A percentile compares a stretch with the other conserved stretches of the same genome.
Conservation (phyloP, 2,329 filamentous ascomycete species). For the Microsporum canis region DNA sequence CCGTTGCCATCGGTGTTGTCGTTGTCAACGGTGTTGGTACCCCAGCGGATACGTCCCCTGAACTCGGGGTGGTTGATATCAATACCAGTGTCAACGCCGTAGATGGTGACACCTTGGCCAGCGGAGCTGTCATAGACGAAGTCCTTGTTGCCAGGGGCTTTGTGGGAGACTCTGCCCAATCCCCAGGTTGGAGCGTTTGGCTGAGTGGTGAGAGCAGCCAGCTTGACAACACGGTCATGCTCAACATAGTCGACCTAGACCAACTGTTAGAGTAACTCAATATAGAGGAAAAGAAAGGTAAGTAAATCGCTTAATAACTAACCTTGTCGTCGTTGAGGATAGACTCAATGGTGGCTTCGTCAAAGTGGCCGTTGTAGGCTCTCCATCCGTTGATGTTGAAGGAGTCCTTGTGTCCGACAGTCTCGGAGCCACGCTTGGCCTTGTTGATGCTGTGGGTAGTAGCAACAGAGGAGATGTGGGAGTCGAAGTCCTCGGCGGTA, state of each 20-base stretch:
- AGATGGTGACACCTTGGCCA: conserved; percentile 27
- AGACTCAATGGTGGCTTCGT: conserved; percentile 10
- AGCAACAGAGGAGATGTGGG: conserved; percentile 11
- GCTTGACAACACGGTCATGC: conserved; percentile 9
- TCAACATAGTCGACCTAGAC: conserved; percentile 14
- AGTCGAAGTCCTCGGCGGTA: conserved; percentile 8
- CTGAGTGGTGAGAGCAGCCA: conserved; percentile 10
- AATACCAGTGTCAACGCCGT: conserved; percentile 33
- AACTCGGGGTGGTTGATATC: conserved; percentile 27
- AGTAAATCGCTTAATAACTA: background rate
- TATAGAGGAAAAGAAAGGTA: background rate
- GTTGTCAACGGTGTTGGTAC: conserved; percentile 23
- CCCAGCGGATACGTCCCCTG: conserved; percentile 26
- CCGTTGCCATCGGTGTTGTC: conserved; percentile 20
- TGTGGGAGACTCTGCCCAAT: conserved; percentile 26
- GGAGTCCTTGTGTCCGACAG: conserved; percentile 7
- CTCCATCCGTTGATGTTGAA: conserved; percentile 10
- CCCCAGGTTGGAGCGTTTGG: conserved; percentile 26
- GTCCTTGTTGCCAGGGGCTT: conserved; percentile 15
- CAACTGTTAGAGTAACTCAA: background rate
- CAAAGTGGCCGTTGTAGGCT: conserved; percentile 12
- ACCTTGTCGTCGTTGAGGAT: conserved; percentile 11
- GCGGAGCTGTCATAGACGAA: conserved; percentile 30
- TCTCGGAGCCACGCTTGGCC: conserved; percentile 2
- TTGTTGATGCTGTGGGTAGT: conserved; percentile 5